Conservation (phyloP, 2,329 filamentous ascomycete species). For the Nannizziopsis barbatae region DNA sequence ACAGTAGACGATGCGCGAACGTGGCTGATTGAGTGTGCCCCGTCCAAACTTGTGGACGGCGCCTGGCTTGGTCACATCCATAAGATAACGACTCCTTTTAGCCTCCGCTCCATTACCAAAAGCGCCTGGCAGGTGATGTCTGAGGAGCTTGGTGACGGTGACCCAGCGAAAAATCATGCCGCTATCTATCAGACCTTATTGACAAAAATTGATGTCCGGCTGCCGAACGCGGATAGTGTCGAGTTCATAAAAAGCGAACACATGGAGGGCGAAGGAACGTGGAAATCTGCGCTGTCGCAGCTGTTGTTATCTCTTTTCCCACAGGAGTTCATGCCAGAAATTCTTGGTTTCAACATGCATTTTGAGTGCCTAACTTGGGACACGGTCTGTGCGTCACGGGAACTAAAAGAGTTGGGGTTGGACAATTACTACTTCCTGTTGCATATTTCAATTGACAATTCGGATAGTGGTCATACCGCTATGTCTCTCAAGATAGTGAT, state of each 20-base stretch:
- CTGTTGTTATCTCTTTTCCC: constrained; percentile 40
- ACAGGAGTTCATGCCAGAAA: constrained; percentile 41
- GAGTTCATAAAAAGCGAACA: constrained; percentile 23
- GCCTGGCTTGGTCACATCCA: constrained; percentile 41
- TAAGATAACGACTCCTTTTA: constrained; percentile 36
- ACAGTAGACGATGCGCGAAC: too few relatives aligned
- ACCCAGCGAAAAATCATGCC: constrained; percentile 39
- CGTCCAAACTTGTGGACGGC: constrained; percentile 40
- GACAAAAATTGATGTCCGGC: constrained; percentile 21
- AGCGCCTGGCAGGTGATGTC: constrained; percentile 41
- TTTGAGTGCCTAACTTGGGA: constrained; percentile 37
- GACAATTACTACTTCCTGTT: constrained; percentile 41
- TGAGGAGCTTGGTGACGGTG: constrained; percentile 43
- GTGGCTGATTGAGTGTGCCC: constrained; percentile 12
- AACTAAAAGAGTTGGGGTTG: constrained; percentile 36
- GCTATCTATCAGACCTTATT: constrained; percentile 27
- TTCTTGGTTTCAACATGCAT: constrained; percentile 42
- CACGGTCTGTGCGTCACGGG: constrained; percentile 32
- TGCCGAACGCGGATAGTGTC: constrained; percentile 25
- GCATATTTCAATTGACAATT: constrained; percentile 43
- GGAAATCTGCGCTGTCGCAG: constrained; percentile 39
- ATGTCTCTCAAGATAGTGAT: constrained; percentile 36
- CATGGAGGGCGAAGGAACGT: constrained; percentile 24
- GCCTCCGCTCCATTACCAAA: constrained; percentile 31
- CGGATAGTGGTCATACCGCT: constrained; percentile 39